phyloP scores from a whole-genome alignment of 2,329 filamentous ascomycete species.

The Pseudogymnoascus sp. region DNA sequence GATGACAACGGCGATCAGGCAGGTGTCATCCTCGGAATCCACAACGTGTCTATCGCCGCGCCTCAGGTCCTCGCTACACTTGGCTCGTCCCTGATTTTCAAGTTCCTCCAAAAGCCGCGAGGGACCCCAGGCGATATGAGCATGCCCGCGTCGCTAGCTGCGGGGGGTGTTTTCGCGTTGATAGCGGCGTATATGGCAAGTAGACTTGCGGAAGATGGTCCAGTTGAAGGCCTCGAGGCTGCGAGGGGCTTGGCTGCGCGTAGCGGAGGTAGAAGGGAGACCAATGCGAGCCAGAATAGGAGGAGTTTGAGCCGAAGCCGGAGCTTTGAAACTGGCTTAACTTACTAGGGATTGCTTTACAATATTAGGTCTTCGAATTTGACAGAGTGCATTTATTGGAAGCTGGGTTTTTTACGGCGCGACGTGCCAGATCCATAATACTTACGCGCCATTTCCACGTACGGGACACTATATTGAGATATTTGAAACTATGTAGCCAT shows the following conservation, averaged over 20 bases:
- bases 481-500: neutral
- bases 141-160: constrained; percentile 76
- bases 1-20: constrained; percentile 18
- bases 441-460: neutral
- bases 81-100: constrained; percentile 76
- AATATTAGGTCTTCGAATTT: neutral
- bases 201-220: constrained; percentile 24
- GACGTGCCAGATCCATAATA: neutral
- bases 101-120: constrained; percentile 75
- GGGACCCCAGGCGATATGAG: constrained; percentile 78
- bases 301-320: constrained; percentile 7
- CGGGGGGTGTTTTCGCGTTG: constrained; percentile 72
- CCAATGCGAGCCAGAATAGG: constrained; percentile 1
- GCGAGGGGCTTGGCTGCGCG: neutral
- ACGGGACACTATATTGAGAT: neutral
- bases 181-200: constrained; percentile 58
- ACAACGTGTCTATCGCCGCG: constrained; percentile 88
- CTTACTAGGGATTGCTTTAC: neutral
- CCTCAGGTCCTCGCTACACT: constrained; percentile 88
- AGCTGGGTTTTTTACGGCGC: neutral
- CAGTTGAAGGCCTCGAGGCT: neutral
- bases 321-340: constrained; percentile 1
- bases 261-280: neutral
- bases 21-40: constrained; percentile 80
- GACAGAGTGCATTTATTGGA: neutral